Evolutionary conservation across 441 rosid species (phyloP).

Genomic region (Croton setiger): DNA sequence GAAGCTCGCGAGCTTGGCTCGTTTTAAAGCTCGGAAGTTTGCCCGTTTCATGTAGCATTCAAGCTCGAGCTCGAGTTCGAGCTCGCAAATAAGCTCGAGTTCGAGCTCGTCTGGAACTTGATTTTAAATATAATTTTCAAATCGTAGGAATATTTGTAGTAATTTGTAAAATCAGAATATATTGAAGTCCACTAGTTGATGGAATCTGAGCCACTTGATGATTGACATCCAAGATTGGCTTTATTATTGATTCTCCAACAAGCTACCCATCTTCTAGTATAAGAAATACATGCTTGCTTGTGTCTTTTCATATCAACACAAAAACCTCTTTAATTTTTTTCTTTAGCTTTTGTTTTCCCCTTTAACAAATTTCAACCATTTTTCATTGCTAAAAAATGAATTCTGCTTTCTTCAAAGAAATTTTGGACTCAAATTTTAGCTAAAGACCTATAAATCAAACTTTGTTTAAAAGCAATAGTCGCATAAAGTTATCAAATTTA

Average conservation of each 20-base stretch:
- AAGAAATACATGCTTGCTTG: background rate
- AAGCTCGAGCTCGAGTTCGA: too few species aligned
- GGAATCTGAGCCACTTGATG: constrained; percentile 11
- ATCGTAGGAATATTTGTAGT: too few species aligned
- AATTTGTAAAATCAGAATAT: background rate
- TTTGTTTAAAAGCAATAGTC: constrained; percentile 26
- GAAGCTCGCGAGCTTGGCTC: too few species aligned
- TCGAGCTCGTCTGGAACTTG: too few species aligned
- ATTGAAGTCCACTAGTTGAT: background rate
- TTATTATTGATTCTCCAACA: constrained; percentile 1
- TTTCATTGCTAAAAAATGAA: constrained; percentile 7
- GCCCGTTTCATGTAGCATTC: too few species aligned
- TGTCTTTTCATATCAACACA: constrained; percentile 23
- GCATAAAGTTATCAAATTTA: constrained; percentile 20
- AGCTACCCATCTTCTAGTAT: background rate
- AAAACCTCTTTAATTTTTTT: constrained; percentile 9
- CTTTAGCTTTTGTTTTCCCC: constrained; percentile 14
- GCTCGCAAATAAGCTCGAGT: too few species aligned
- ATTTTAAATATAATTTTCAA: too few species aligned
- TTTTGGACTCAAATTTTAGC: constrained; percentile 13
- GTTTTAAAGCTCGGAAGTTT: too few species aligned
- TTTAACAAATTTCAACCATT: constrained; percentile 23
- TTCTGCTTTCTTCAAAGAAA: constrained; percentile 18
- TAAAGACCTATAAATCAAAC: constrained; percentile 27
- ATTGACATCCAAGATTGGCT: constrained; percentile 13